Percentiles rank a stretch among this genome's conserved stretches.
phyloP scores from a whole-genome alignment of 2,329 filamentous ascomycete genomes.

The Monosporascus cannonballus region DNA sequence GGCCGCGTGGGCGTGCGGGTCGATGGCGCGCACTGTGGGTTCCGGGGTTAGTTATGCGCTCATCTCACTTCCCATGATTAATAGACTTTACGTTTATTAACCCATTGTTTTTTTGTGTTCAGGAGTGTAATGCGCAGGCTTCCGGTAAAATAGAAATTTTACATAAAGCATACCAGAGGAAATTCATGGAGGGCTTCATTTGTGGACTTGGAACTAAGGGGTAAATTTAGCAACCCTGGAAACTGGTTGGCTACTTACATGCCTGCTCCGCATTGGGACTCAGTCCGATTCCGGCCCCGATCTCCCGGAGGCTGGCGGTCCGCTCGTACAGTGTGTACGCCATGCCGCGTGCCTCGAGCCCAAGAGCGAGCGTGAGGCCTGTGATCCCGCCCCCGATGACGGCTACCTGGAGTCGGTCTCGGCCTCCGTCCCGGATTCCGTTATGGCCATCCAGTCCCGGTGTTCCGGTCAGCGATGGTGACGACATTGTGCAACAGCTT shows the following conservation, averaged over 20 bases:
- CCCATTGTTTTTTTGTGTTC: too few relatives aligned
- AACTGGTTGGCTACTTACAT: too few relatives aligned
- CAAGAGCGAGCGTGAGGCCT: slow-evolving; percentile 29
- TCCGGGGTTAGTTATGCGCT: too few relatives aligned
- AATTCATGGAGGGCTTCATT: too few relatives aligned
- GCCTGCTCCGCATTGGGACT: slow-evolving; percentile 28
- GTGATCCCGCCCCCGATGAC: slow-evolving; percentile 36
- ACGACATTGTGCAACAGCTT: slow-evolving; percentile 3
- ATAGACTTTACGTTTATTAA: too few relatives aligned
- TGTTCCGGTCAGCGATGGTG: not conserved
- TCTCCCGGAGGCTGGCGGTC: slow-evolving; percentile 26
- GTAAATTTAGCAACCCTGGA: too few relatives aligned
- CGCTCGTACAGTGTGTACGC: slow-evolving; percentile 30
- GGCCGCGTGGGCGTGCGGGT: slow-evolving; percentile 28
- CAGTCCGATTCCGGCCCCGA: slow-evolving; percentile 32
- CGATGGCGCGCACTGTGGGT: slow-evolving; percentile 12
- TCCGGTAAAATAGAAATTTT: too few relatives aligned
- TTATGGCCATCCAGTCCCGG: slow-evolving; percentile 1
- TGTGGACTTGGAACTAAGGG: too few relatives aligned
- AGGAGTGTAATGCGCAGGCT: too few relatives aligned
- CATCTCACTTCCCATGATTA: too few relatives aligned
- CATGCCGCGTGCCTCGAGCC: slow-evolving; percentile 24
- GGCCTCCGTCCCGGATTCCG: not conserved
- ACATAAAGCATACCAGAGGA: too few relatives aligned
- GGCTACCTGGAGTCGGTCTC: slow-evolving; percentile 19